These are phyloP conservation scores for Aspergillus melleus DNA, from an alignment of 2,329 filamentous ascomycete species.

Conservation along the genomic window DNA sequence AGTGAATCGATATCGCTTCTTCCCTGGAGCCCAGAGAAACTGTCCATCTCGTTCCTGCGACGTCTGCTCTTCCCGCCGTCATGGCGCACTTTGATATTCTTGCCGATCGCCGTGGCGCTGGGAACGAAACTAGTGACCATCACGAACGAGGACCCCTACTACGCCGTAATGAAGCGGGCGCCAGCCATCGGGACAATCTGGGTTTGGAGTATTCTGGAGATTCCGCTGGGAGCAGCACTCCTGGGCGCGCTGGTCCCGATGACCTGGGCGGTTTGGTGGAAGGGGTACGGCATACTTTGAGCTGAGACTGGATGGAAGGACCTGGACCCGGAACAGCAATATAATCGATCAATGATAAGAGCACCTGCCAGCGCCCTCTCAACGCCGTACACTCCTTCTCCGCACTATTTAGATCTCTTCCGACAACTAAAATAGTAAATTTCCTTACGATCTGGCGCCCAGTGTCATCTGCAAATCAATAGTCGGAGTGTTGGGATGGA, in stretches of 20 bases:
- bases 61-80: conserved; percentile 35
- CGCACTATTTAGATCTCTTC: too few species aligned
- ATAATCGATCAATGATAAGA: too few species aligned
- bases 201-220: conserved; percentile 90
- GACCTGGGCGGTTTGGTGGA: conserved; percentile 54
- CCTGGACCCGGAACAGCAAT: too few species aligned
- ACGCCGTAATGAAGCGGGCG: conserved; percentile 86
- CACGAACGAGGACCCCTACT: conserved; percentile 77
- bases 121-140: conserved; percentile 82
- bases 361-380: too few species aligned
- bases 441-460: too few species aligned
- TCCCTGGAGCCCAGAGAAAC: conserved; percentile 26
- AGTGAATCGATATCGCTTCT: conserved; percentile 23
- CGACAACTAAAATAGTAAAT: too few species aligned
- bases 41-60: conserved; percentile 28
- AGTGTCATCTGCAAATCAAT: too few species aligned
- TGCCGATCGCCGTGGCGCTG: conserved; percentile 32
- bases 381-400: too few species aligned
- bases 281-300: conserved; percentile 50
- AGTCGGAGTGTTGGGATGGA: too few species aligned
- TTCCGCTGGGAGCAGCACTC: conserved; percentile 68
- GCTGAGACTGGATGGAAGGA: neutral
- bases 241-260: conserved; percentile 54
- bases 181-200: conserved; percentile 88
- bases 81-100: conserved; percentile 33